Evolutionary conservation across 257 asterid species (phyloP), one percentile per base, ranked within the genome.

Genomic region (Solanum corneliomulleri): DNA sequence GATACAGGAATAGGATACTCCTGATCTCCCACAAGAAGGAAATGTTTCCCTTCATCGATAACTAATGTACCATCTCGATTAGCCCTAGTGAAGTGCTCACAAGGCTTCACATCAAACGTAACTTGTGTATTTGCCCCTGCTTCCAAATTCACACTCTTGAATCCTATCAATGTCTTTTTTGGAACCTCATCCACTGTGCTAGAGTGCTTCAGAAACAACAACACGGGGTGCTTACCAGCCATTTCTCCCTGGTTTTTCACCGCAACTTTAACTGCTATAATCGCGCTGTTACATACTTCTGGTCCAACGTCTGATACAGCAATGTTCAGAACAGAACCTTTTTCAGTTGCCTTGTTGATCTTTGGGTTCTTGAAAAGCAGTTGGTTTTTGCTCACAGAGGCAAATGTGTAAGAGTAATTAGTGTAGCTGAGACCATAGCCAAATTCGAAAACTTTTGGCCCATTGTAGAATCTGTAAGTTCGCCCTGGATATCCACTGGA

Each of bases 341-440:
- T 77, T 60, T 69, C 80, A 37, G 58, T 68, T 13, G 86, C 87
- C 3, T 78, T 80, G 21, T 39, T 66, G 3, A 33, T 11, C 9
- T 72, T 66, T 45, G 52, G 60, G 20, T 52, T 62, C 64, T 82
- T 88, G 2, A 94, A 87, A 29, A 78, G 29, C 80, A 93, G 88
- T 29, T 76, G 88, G 87, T 68, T 74, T 21, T 20, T 89, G 75
- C 89, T 88, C 25, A 91, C 90, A 29, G 91, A 89, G 68, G 88
- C 11, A 75, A 93, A 90, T 76, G 88, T 47, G 86, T 95, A 91
- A 3, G 93, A 78, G 31, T 90, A 93, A 11, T 72, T 89, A 12
- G 94, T 84, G 93, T 94, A 95, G 92, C 98, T 94, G 15, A 95
- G 97, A 64, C 98, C 98, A 41, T 90, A 88, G 49, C 96, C 96